phyloP scores from a whole-genome alignment of 2,329 filamentous ascomycete species.

The Raffaelea albimanens region DNA sequence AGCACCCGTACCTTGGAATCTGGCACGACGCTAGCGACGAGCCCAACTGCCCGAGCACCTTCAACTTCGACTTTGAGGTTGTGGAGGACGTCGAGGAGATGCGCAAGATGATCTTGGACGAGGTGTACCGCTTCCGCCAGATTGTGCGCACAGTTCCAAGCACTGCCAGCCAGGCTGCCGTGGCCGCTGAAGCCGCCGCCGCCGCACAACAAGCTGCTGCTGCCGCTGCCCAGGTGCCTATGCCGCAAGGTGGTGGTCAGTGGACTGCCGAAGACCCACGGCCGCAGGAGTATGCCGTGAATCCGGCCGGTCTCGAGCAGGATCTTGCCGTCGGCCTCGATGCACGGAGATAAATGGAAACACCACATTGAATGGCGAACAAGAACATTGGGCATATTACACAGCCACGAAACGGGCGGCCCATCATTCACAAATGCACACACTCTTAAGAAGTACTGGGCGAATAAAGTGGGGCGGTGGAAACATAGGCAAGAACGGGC shows the following conservation, averaged over 20 bases:
- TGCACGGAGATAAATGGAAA: constrained; percentile 21
- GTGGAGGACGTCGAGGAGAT: constrained; percentile 91
- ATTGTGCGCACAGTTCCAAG: constrained; percentile 42
- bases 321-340: constrained; percentile 53
- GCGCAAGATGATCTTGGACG: constrained; percentile 95
- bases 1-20: constrained; percentile 93
- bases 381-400: background rate
- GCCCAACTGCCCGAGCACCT: constrained; percentile 83
- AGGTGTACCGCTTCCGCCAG: constrained; percentile 78
- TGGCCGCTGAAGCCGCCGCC: constrained; percentile 1
- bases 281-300: constrained; percentile 46
- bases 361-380: background rate
- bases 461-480: background rate
- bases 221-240: constrained; percentile 35
- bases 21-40: constrained; percentile 98
- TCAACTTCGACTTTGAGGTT: constrained; percentile 98
- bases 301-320: constrained; percentile 43
- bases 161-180: constrained; percentile 16
- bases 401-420: background rate
- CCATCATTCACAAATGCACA: background rate
- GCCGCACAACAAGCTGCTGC: constrained; percentile 13
- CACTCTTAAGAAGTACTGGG: background rate
- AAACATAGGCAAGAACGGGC: background rate
- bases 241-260: constrained; percentile 39
- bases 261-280: constrained; percentile 53